phyloP scores from a whole-genome alignment of 2,329 filamentous ascomycete species.

The Hymenoscyphus scutula region DNA sequence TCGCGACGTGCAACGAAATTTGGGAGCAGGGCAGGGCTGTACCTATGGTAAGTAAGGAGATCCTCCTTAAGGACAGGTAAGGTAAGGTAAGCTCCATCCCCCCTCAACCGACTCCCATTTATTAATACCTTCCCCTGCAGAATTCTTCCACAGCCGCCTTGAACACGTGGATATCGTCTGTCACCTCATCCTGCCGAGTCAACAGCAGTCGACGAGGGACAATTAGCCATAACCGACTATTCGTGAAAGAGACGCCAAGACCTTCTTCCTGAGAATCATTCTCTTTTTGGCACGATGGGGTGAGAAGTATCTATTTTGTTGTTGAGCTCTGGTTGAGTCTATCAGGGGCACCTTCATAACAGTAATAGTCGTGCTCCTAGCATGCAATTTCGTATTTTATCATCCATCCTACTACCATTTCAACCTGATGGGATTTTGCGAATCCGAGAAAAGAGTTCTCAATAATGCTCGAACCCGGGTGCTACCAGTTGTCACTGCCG shows the following conservation, averaged over 20 bases:
- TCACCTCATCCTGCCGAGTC: not conserved
- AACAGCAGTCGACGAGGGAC: too few relatives aligned
- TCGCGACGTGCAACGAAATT: slow-evolving; percentile 15
- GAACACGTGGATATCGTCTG: slow-evolving; percentile 1
- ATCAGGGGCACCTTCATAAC: not conserved
- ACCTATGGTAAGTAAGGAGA: not conserved
- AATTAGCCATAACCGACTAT: too few relatives aligned
- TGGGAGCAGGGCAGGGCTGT: not conserved
- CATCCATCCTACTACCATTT: too few relatives aligned
- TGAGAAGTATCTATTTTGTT: not conserved
- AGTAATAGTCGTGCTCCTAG: not conserved
- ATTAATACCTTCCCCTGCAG: not conserved
- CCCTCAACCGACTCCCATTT: not conserved
- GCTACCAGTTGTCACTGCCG: not conserved
- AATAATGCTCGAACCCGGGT: not conserved
- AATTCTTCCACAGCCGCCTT: not conserved
- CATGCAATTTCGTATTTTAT: not conserved
- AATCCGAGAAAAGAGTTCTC: not conserved
- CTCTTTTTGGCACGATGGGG: not conserved
- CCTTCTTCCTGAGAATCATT: not conserved
- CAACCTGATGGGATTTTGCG: not conserved
- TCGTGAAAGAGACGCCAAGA: not conserved
- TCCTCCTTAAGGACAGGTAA: not conserved
- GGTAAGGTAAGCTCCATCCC: not conserved
- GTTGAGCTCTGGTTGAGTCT: not conserved